These are phyloP conservation scores for Lactarius pseudohatsudake DNA, from an alignment of 768 basidiomycete species.

Conservation along the genomic window DNA sequence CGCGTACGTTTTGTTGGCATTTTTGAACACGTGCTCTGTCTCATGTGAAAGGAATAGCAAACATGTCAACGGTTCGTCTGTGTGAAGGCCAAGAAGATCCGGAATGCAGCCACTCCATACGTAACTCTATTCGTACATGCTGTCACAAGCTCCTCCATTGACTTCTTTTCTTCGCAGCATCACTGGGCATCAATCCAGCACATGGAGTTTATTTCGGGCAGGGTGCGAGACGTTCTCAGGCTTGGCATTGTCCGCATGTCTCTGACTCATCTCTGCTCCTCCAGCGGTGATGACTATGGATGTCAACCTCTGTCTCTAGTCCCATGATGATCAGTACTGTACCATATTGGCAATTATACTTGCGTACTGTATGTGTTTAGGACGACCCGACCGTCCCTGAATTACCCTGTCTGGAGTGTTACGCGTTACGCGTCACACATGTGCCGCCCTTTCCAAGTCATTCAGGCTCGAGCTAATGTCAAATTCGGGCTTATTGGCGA, in stretches of 20 bases:
- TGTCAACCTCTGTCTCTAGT: conserved; percentile 24
- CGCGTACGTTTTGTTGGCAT: conserved; percentile 31
- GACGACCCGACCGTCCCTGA: no score
- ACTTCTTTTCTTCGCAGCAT: conserved; percentile 35
- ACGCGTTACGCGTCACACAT: no score
- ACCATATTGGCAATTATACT: no score
- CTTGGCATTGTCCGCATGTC: background rate
- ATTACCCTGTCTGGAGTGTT: no score
- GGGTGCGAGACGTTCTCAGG: conserved; percentile 33
- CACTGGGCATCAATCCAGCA: conserved; percentile 48
- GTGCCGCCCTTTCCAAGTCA: no score
- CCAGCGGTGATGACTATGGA: conserved; percentile 24
- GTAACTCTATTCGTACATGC: conserved; percentile 35
- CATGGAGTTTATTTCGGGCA: conserved; percentile 49
- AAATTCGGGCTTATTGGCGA: no score
- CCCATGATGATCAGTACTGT: no score
- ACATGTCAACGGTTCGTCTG: conserved; percentile 40
- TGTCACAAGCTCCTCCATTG: background rate
- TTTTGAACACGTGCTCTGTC: background rate
- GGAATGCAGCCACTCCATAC: conserved; percentile 47
- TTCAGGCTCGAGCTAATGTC: no score
- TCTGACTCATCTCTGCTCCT: background rate
- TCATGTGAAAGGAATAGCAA: conserved; percentile 27
- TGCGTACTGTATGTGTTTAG: no score
- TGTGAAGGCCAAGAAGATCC: conserved; percentile 49